These are phyloP conservation scores for Bonia amplexicaulis DNA, from an alignment of 176 grass and related monocot species.

Conservation along the genomic window DNA sequence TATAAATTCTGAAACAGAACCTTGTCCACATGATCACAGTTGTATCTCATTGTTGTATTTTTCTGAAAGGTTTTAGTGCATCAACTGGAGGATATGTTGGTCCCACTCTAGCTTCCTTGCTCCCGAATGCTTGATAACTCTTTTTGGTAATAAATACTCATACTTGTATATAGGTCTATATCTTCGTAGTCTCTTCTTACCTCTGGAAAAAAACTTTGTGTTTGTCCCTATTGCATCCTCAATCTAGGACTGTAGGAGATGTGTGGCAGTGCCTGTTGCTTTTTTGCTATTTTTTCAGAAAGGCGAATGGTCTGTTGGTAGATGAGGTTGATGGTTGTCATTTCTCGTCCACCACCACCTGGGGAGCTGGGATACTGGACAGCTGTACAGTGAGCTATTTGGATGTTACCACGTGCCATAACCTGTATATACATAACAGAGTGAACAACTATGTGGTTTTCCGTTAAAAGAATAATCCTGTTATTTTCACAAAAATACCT, in stretches of 20 bases:
- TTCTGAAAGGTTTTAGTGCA: neutral
- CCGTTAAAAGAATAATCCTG: neutral
- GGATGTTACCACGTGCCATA: neutral
- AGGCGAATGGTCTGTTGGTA: neutral
- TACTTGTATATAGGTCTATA: neutral
- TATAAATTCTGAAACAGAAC: neutral
- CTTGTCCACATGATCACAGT: neutral
- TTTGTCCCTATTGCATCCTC: neutral
- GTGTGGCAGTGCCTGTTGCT: neutral
- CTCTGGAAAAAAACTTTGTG: neutral
- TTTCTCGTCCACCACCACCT: neutral
- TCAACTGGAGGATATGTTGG: neutral
- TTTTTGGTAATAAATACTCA: neutral
- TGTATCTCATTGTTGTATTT: neutral
- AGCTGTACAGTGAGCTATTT: neutral
- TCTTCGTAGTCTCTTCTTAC: neutral
- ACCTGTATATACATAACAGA: slow-evolving; percentile 2
- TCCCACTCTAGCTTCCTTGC: neutral
- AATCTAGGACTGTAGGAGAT: neutral
- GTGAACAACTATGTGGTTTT: neutral
- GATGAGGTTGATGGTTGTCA: neutral
- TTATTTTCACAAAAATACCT: neutral
- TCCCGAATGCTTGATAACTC: neutral
- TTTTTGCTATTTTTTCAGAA: neutral
- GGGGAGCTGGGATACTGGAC: neutral